These are phyloP conservation scores for Carnegiea gigantea DNA, from an alignment of 179 eudicot genomes.

Conservation along the genomic window DNA sequence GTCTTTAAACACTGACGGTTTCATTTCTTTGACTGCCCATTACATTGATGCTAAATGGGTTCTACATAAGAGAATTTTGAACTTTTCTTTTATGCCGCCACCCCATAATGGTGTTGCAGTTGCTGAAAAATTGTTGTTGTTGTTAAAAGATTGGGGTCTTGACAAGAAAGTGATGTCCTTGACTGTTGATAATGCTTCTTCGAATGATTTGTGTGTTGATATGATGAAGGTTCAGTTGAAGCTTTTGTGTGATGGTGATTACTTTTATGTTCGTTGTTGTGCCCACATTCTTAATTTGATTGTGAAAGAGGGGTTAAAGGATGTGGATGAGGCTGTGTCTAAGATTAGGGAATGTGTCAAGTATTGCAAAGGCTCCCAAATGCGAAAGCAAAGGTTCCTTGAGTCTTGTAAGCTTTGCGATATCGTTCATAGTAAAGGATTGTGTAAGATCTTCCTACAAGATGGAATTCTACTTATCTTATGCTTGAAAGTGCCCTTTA, in stretches of 20 bases:
- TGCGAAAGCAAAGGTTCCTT: neutral
- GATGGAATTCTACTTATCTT: conserved; percentile 14
- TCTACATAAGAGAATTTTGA: conserved; percentile 2
- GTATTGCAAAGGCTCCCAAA: conserved; percentile 13
- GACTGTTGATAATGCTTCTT: conserved; percentile 21
- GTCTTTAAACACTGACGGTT: neutral
- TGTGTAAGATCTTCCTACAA: conserved; percentile 16
- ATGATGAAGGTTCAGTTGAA: neutral
- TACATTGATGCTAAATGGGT: conserved; percentile 5
- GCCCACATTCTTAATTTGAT: conserved; percentile 10
- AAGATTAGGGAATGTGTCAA: conserved; percentile 13
- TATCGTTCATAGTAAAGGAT: neutral
- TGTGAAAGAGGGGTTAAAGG: conserved; percentile 10
- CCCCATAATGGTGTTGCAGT: neutral
- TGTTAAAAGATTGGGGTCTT: conserved; percentile 11
- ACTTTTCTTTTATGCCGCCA: conserved; percentile 6
- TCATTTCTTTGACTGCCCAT: neutral
- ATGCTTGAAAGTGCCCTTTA: conserved; percentile 16
- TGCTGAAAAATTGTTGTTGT: neutral
- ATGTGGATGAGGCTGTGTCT: neutral
- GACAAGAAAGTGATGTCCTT: neutral
- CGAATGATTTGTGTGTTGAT: conserved; percentile 11
- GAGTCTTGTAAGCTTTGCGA: neutral
- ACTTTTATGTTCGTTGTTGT: conserved; percentile 13
- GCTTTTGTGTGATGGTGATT: neutral